Percentiles rank a stretch among this genome's conserved stretches.
Conservation (phyloP, 2,329 filamentous ascomycete genomes). For the Karstenula rhodostoma region DNA sequence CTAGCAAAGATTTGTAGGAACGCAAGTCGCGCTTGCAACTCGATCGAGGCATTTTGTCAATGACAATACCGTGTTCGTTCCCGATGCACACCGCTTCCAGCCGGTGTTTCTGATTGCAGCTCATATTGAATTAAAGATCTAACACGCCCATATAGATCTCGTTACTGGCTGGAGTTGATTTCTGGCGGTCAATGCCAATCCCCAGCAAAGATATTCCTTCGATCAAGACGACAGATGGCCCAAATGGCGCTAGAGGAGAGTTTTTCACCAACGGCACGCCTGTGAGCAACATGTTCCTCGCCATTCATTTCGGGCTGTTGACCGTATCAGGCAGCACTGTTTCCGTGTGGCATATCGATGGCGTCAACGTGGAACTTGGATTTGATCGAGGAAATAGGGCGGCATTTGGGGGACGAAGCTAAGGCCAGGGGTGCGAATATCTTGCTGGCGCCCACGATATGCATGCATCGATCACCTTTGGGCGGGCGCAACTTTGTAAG, state of each 20-base stretch:
- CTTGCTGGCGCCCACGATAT: slow-evolving; percentile 78
- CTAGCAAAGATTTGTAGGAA: not conserved
- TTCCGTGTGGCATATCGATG: slow-evolving; percentile 80
- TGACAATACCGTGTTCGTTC: not conserved
- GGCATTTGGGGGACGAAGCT: slow-evolving; percentile 74
- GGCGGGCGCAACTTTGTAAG: slow-evolving; percentile 80
- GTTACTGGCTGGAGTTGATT: slow-evolving; percentile 64
- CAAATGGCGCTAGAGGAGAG: slow-evolving; percentile 73
- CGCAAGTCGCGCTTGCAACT: too few species aligned
- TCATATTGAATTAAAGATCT: slow-evolving; percentile 21
- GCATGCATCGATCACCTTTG: slow-evolving; percentile 81
- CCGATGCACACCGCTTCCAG: not conserved
- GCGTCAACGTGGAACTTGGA: slow-evolving; percentile 81
- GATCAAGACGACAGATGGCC: slow-evolving; percentile 72
- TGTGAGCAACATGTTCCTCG: slow-evolving; percentile 38
- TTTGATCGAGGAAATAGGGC: slow-evolving; percentile 73
- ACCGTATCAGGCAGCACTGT: slow-evolving; percentile 70
- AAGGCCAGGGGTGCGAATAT: slow-evolving; percentile 78
- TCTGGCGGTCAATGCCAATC: slow-evolving; percentile 73
- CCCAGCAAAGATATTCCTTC: slow-evolving; percentile 69
- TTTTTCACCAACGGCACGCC: slow-evolving; percentile 67
- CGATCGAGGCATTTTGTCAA: too few species aligned
- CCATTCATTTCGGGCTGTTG: slow-evolving; percentile 16
- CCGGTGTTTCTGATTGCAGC: not conserved
- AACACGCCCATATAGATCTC: slow-evolving; percentile 42